Base-by-base conservation (phyloP, 2,329 filamentous ascomycete species). In the Trichoderma endophyticum region DNA sequence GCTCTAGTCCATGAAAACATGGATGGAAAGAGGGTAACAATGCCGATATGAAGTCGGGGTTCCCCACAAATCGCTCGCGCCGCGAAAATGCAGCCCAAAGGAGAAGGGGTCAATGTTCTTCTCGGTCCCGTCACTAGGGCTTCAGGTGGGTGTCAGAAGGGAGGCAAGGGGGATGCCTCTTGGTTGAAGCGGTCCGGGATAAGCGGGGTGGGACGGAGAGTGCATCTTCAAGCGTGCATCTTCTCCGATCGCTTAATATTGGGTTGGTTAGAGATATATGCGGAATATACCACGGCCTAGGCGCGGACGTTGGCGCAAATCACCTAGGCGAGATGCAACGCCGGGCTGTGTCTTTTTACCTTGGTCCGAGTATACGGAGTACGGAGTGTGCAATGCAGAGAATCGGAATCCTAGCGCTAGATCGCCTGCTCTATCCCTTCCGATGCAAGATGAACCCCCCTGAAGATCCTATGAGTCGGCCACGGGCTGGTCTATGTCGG, bases 161-260 rank as follows among this genome's bases (percentile, higher is more conserved):
- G 18, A n/a, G 15, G 12, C 12, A 11, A 43, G n/a, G 18, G 63
- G 63, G 28, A 36, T 32, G 61, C 26, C 4, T 14, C 1, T 59
- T 67, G 54, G 56, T 34, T 61, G 34, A 60, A 34, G 56, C 66
- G 54, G 66, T 69, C 56, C 66, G 54, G 56, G 28, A 60, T 43
- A 67, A 59, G 64, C 34, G 64, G 66, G 56, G 66, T 26, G 9
- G 26, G 36, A 61, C 66, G 66, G 66, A 69, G 66, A 60, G 34
- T 69, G 36, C 56, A 61, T 69, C 66, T 69, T 26, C 66, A 69
- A 69, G 66, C 21, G 56, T 69, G 36, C 66, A 21, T 61, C 34
- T 68, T n/a, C 66, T 61, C 66, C 66, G 66, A 57, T 69, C 56
- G 56, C 66, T 69, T 60, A 69, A 51, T 57, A 48, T 69, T 39